Base-by-base conservation (phyloP, 495 filamentous ascomycete genomes). In the Oleoguttula mirabilis region DNA sequence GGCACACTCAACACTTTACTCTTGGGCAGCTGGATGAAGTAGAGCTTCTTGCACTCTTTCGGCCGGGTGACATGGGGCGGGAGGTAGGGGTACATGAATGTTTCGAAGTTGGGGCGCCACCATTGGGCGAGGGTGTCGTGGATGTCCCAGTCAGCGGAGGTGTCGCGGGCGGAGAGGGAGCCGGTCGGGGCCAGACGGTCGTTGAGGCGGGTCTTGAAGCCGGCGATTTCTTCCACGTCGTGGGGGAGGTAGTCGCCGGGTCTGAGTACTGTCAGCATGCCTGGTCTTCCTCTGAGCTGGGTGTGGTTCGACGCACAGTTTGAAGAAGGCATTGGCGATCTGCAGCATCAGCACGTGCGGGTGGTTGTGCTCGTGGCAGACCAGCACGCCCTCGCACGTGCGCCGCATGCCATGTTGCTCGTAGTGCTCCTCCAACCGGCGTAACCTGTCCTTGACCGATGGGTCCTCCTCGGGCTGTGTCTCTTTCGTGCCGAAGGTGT, bases 1-100 rank as follows among this genome's bases (percentile, higher is more conserved):
- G 90, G 90, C 14, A 96, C 92, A 53, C 79, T 85, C 32, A 98
- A 75, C n/a, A 96, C 82, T 68, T 94, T 96, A 47, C 80, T 86
- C 59, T 83, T 73, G 0, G 90, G 90, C 15, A 98, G 64, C 62
- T 94, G 82, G 37, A 98, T 94, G 41, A 96, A 84, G 60, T 95
- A 98, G 36, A 95, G 69, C 73, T 98, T 98, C 71, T 98, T 98
- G 69, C 88, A 94, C 71, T 98, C 90, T 69, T 95, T 98, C 14
- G 90, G 90, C 31, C 92, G 72, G 7, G 90, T 94, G 43, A 94
- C 82, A 61, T 98, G 90, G 14, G 86, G 82, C 5, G 90, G 90
- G 32, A 94, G 77, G 63, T 93, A 98, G 0, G 90, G 90, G 61
- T 98, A 98, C 90, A 95, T 95, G 69, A 95, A 96, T 1, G 90